Evolutionary conservation across 2,329 filamentous ascomycete species (phyloP), one percentile per base, ranked within the genome.

Genomic region (Fusarium oxysporum): DNA sequence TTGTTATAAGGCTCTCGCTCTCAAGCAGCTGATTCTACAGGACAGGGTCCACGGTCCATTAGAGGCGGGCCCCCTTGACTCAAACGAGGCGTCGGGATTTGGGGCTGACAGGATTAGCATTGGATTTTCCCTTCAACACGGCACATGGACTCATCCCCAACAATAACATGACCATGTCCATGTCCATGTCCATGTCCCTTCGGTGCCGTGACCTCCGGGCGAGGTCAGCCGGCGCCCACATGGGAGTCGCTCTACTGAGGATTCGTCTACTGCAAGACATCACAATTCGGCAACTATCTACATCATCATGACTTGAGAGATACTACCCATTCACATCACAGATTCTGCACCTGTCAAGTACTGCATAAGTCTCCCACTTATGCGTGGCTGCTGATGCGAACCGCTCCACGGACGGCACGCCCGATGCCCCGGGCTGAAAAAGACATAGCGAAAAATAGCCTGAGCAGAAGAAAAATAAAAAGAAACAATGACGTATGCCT

Each of bases 161-260:
- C 54, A 48, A 57, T 33, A 48, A 48, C 54, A 48, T 48, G 54
- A 57, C 48, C 32, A 64, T 73, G 65, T 63, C 67, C 71, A 55
- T 71, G 65, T 63, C 67, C 71, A 55, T 71, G 65, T 66, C 71
- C 71, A 55, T 25, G 55, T n/a, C 23, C 64, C 35, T 54, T 44
- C 33, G 54, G 71, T 69, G 67, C 65, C 75, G 75, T 77, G 75
- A 77, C 75, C 67, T 70, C 62, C 58, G 61, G 50, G 41, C 53
- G 41, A 65, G 74, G 75, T 77, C 75, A 77, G 75, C 75, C 71
- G 75, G 71, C 64, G 65, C 53, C 69, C 60, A 68, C 71, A 72
- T 63, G 50, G 57, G 70, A 54, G 63, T 59, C 21, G 59, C 38
- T 38, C 33, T 19, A 21, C 30, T 44, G 25, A 47, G 40, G 41